These are phyloP conservation scores for Aspergillus haitiensis DNA, from an alignment of 495 filamentous ascomycete species.

Conservation along the genomic window DNA sequence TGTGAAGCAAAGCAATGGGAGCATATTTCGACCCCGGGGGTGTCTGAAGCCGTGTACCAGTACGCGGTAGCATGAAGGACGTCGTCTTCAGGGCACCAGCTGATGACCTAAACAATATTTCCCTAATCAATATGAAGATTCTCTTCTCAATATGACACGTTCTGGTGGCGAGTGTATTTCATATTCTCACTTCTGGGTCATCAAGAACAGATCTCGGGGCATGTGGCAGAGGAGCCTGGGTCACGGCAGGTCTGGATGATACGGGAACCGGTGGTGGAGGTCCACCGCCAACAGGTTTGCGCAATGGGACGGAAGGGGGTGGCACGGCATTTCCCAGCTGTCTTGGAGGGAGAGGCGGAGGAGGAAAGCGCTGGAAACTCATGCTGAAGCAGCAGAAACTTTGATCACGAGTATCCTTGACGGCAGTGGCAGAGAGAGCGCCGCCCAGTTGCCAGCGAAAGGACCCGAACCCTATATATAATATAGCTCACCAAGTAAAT, in stretches of 20 bases:
- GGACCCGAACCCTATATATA: background rate
- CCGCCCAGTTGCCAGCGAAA: background rate
- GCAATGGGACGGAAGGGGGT: background rate
- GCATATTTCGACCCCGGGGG: slow-evolving; percentile 1
- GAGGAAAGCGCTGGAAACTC: background rate
- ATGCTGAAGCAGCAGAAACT: background rate
- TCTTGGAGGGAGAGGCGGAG: background rate
- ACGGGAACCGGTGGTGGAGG: background rate
- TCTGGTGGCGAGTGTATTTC: too few species aligned
- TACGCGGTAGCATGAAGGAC: background rate
- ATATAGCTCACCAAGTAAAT: background rate
- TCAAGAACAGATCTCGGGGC: background rate
- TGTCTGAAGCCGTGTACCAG: background rate
- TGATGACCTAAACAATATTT: background rate
- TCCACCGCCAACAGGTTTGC: too few species aligned
- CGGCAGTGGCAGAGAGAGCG: background rate
- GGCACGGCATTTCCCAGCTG: background rate
- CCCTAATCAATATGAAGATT: background rate
- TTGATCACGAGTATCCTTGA: too few species aligned
- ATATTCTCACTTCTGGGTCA: background rate
- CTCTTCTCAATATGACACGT: too few species aligned
- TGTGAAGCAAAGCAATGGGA: slow-evolving; percentile 6
- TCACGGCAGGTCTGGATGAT: background rate
- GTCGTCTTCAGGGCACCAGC: background rate
- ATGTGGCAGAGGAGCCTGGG: background rate